Percentiles rank a stretch among this genome's conserved stretches.
These are phyloP conservation scores for Pseudognaphalium luteoalbum DNA, from an alignment of 129 eudicot genomes.

Conservation along the genomic window DNA sequence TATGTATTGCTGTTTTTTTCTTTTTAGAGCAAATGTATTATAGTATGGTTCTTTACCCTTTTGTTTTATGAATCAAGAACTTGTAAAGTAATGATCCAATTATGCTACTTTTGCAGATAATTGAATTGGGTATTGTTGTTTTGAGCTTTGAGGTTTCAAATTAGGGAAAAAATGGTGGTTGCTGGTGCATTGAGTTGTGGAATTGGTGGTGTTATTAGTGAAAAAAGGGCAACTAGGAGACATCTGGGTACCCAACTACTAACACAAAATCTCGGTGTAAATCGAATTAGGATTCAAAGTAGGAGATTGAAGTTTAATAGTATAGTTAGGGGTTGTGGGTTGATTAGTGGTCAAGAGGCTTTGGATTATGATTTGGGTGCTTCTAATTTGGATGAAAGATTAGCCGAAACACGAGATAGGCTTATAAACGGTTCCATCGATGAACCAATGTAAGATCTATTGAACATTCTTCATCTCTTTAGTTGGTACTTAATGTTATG, in stretches of 20 bases:
- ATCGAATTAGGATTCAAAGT: conserved; percentile 33
- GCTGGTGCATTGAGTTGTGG: conserved; percentile 44
- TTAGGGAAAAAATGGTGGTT: conserved; percentile 41
- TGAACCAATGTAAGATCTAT: conserved; percentile 40
- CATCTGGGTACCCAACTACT: conserved; percentile 24
- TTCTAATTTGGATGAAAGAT: conserved; percentile 38
- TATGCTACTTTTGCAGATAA: conserved; percentile 31
- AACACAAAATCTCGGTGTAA: not conserved
- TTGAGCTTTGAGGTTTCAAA: conserved; percentile 16
- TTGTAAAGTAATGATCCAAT: conserved; percentile 3
- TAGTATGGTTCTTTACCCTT: not conserved
- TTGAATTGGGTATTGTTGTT: conserved; percentile 26
- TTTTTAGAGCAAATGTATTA: not conserved
- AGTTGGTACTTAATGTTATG: not conserved
- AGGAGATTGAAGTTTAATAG: conserved; percentile 35
- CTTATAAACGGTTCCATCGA: conserved; percentile 40
- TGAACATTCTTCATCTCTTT: conserved; percentile 1
- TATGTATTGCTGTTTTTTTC: not conserved
- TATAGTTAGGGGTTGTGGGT: conserved; percentile 49
- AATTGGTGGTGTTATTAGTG: conserved; percentile 37
- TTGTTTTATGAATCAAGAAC: conserved; percentile 7
- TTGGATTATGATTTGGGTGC: conserved; percentile 38
- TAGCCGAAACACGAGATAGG: conserved; percentile 39
- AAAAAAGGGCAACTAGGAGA: conserved; percentile 30
- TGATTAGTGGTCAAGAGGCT: conserved; percentile 46